These are phyloP conservation scores for Adansonia rubrostipa DNA, from an alignment of 441 rosid genomes.

Conservation along the genomic window DNA sequence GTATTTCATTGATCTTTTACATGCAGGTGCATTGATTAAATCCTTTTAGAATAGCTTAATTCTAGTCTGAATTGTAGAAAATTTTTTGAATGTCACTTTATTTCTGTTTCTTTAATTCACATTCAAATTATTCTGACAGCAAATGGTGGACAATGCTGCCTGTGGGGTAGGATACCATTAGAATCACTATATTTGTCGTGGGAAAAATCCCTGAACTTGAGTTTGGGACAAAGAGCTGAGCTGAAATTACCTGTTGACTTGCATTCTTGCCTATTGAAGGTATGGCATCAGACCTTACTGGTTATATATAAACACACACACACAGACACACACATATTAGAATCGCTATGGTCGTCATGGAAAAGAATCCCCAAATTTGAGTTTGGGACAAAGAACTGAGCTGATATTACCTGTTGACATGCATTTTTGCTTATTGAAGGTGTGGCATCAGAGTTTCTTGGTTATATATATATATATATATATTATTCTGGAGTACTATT, in stretches of 20 bases:
- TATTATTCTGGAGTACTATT: neutral
- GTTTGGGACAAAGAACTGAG: too few relatives aligned
- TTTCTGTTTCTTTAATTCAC: conserved; percentile 1
- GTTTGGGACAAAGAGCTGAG: conserved; percentile 85
- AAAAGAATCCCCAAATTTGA: too few relatives aligned
- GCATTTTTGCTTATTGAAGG: too few relatives aligned
- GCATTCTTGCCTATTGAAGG: conserved; percentile 86
- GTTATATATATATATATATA: too few relatives aligned
- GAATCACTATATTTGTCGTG: conserved; percentile 68
- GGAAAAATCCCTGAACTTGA: conserved; percentile 86
- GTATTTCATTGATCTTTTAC: conserved; percentile 27
- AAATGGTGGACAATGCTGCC: conserved; percentile 76
- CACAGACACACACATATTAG: too few relatives aligned
- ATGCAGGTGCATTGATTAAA: neutral
- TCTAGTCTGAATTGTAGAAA: conserved; percentile 15
- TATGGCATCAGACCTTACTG: conserved; percentile 34
- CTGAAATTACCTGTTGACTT: conserved; percentile 65
- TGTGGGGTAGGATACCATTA: conserved; percentile 78
- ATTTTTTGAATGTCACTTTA: neutral
- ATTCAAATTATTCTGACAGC: conserved; percentile 49
- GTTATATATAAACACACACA: neutral
- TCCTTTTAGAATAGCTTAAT: neutral
- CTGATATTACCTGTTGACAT: too few relatives aligned
- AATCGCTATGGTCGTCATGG: too few relatives aligned
- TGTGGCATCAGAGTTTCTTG: too few relatives aligned